These are phyloP conservation scores for Penicillium sp. DNA, from an alignment of 2,329 filamentous ascomycete species.

Conservation along the genomic window DNA sequence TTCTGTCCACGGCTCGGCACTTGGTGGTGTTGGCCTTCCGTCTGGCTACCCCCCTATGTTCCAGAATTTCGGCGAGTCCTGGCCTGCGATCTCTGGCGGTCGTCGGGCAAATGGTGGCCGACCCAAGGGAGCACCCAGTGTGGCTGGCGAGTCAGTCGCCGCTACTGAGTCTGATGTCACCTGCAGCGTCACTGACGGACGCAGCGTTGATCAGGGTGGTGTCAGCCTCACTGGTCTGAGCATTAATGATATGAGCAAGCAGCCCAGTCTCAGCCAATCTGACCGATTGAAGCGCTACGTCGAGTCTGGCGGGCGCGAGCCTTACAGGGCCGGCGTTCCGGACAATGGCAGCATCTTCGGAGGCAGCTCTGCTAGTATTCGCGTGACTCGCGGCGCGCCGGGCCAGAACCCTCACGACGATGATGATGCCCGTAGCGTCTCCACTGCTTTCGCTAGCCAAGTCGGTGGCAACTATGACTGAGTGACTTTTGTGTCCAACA, in stretches of 20 bases:
- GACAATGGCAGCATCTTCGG: constrained; percentile 67
- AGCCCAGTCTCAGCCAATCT: constrained; percentile 72
- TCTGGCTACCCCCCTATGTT: constrained; percentile 94
- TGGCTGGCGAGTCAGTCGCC: constrained; percentile 88
- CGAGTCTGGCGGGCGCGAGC: constrained; percentile 71
- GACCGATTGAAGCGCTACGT: constrained; percentile 94
- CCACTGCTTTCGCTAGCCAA: constrained; percentile 94
- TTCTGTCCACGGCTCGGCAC: constrained; percentile 86
- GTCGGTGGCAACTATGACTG: constrained; percentile 68
- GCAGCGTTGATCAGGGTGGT: constrained; percentile 72
- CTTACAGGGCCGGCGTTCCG: constrained; percentile 49
- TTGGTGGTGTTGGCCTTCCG: constrained; percentile 78
- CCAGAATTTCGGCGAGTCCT: constrained; percentile 83
- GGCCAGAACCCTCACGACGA: constrained; percentile 65
- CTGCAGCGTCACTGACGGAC: constrained; percentile 71
- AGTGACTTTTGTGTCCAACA: constrained; percentile 28
- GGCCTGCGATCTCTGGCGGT: constrained; percentile 76
- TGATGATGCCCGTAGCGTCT: constrained; percentile 84
- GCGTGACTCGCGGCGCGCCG: constrained; percentile 46
- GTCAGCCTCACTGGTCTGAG: constrained; percentile 84
- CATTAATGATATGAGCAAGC: constrained; percentile 67
- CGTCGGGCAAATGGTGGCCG: constrained; percentile 66
- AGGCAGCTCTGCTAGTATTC: constrained; percentile 54
- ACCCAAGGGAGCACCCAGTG: constrained; percentile 66
- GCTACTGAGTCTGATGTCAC: constrained; percentile 87